Evolutionary conservation across 257 asterid genomes (phyloP), one percentile per base, ranked within the genome.

Genomic region (Solanum ahanhuiri): DNA sequence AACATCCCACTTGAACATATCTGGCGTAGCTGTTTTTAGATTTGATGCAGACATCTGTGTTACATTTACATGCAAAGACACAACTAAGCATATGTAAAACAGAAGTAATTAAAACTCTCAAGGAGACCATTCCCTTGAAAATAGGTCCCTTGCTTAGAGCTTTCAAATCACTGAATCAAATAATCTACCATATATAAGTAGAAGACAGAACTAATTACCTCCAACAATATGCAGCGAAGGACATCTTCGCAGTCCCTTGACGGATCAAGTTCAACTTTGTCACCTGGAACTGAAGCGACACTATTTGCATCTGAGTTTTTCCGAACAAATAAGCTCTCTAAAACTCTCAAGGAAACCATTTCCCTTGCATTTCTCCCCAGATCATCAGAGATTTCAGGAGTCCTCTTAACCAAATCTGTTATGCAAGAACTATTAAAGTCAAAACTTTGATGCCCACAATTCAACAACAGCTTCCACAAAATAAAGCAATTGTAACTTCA

Each of bases 1-100:
- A 84, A 93, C 31, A 87, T 93, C 97, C 95, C 93, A 91, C 86
- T 91, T 90, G 79, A 60, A 79, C 91, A 89, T 87, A 84, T 90
- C 90, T 39, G 88, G 85, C 83, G 87, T 91, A 90, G 87, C 88
- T 60, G 83, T 45, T 72, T 87, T 89, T 85, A 88, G 48, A 84
- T 90, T 72, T 81, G 84, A 83, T 20, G 89, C 82, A 58, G 92
- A 85, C 41, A 85, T 67, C 97, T 92, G 88, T 37, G 77, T 63
- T 70, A 84, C 33, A 86, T 84, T 64, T 70, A 84, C 81, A 63
- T 41, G 66, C 54, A 85, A 37, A 81, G 54, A 73, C 31, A 83
- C 6, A 37, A 34, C 41, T 86, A 83, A 85, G 60, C 88, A 79
- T 85, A 60, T 60, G 70, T 60, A 45, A 31, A 39, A 7, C 39